Conservation (phyloP, 1,284 basidiomycete genomes). For the Peniophora sp. region DNA sequence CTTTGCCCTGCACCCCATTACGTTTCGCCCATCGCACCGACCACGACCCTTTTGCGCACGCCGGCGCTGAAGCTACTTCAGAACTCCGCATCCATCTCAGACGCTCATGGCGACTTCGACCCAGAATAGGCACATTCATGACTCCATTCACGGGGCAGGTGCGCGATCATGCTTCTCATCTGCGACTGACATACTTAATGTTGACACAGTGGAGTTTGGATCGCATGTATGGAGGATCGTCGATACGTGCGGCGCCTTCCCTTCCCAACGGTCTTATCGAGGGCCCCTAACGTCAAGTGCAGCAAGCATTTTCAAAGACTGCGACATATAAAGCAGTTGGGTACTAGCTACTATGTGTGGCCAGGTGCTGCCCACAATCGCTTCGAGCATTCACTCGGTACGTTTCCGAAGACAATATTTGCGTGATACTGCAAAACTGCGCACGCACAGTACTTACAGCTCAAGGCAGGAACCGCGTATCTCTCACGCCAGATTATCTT, state of each 20-base stretch:
- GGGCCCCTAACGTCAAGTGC: not conserved
- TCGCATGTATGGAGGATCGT: slow-evolving; percentile 29
- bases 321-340: slow-evolving; percentile 69
- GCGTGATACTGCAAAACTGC: not conserved
- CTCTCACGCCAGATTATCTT: slow-evolving; percentile 55
- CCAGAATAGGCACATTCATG: too few relatives aligned
- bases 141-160: too few relatives aligned
- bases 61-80: too few relatives aligned
- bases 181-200: too few relatives aligned
- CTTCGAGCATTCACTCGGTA: slow-evolving; percentile 74
- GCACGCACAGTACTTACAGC: slow-evolving; percentile 43
- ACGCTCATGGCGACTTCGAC: too few relatives aligned
- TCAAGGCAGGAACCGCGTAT: slow-evolving; percentile 29
- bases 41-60: too few relatives aligned
- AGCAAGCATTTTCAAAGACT: slow-evolving; percentile 72
- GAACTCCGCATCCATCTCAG: too few relatives aligned
- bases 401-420: slow-evolving; percentile 11
- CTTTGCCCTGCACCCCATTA: too few relatives aligned
- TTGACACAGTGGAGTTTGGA: not conserved
- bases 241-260: slow-evolving; percentile 27
- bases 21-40: too few relatives aligned
- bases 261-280: not conserved
- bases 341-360: slow-evolving; percentile 68
- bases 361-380: slow-evolving; percentile 69
- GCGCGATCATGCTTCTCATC: too few relatives aligned